Percentiles rank a stretch among this genome's conserved stretches.
Conservation (phyloP, 768 basidiomycete species). For the Psilocybe azurescens region DNA sequence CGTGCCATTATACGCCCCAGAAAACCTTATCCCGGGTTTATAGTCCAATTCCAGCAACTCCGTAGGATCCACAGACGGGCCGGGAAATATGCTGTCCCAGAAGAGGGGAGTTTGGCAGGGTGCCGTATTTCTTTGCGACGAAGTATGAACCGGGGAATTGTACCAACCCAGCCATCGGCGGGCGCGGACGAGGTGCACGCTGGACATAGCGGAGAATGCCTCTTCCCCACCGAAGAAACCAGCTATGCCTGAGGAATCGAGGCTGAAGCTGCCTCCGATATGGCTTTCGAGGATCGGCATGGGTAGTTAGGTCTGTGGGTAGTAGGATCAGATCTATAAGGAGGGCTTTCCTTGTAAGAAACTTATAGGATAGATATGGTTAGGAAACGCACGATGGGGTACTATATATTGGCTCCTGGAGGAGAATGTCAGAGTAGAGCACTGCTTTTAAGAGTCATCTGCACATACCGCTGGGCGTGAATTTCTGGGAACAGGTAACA, state of each 20-base stretch:
- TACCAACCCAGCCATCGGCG: conserved; percentile 18
- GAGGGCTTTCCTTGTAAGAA: no score
- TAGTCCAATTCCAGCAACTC: conserved; percentile 9
- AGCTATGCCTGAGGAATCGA: conserved; percentile 15
- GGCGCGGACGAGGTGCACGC: conserved; percentile 11
- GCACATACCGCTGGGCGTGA: no score
- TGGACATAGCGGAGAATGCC: conserved; percentile 14
- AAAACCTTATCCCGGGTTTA: conserved; percentile 9
- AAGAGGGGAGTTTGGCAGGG: conserved; percentile 1
- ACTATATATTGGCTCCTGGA: no score
- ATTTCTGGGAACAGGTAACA: no score
- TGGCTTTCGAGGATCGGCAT: background rate
- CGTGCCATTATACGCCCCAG: conserved; percentile 12
- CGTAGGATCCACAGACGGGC: conserved; percentile 1
- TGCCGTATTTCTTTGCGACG: conserved; percentile 16
- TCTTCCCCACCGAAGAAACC: conserved; percentile 19
- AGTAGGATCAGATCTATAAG: no score
- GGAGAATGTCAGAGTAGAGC: no score
- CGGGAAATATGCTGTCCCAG: conserved; percentile 14
- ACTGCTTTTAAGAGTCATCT: no score
- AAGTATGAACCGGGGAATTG: conserved; percentile 18
- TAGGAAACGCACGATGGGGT: no score
- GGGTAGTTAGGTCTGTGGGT: no score
- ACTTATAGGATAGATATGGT: no score
- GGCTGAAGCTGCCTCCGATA: conserved; percentile 9